phyloP scores from a whole-genome alignment of 306 rosid genomes.

The Ziziphus jujuba region DNA sequence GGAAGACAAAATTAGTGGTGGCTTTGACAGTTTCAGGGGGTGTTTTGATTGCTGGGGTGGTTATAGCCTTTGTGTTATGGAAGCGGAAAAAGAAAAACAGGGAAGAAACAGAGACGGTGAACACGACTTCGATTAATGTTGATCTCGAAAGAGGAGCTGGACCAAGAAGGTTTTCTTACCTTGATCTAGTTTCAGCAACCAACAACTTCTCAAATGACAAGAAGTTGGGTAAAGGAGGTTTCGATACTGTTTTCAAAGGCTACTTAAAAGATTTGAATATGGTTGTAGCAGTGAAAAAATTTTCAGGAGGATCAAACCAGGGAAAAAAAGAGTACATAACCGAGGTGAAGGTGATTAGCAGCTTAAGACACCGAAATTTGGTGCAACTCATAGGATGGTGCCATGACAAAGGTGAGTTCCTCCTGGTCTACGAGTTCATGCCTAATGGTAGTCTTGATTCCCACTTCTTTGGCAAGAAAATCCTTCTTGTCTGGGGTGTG shows the following conservation, averaged over 20 bases:
- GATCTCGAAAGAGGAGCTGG: neutral
- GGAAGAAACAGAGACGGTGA: neutral
- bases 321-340: slow-evolving; percentile 1
- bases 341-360: neutral
- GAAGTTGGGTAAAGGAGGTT: neutral
- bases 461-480: neutral
- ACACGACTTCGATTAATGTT: neutral
- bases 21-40: neutral
- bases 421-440: neutral
- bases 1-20: neutral
- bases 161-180: neutral
- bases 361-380: neutral
- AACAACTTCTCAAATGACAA: neutral
- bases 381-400: slow-evolving; percentile 3
- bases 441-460: neutral
- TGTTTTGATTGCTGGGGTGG: neutral
- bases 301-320: neutral
- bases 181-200: neutral
- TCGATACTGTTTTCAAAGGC: neutral
- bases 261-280: neutral
- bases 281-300: neutral
- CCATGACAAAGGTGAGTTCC: neutral
- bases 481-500: neutral
- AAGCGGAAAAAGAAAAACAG: neutral
- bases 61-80: neutral